Evolutionary conservation across 352 stramenopile species (phyloP).

Genomic region (Phytophthora tubulina): DNA sequence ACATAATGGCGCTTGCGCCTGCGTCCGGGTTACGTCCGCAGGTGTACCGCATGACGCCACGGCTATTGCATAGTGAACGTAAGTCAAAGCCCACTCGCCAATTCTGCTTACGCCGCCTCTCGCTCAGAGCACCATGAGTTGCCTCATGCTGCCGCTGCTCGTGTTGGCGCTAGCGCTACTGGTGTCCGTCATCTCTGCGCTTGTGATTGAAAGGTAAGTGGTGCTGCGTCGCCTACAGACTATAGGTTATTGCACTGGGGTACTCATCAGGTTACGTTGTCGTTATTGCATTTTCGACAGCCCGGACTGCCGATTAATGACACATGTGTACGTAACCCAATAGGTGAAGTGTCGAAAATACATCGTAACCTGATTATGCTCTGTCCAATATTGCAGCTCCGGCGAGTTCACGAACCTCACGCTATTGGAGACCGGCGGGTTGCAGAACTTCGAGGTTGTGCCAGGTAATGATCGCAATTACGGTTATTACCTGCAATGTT

Average conservation of each 20-base stretch:
- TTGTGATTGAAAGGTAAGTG: conserved; percentile 63
- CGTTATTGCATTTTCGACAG: conserved; percentile 40
- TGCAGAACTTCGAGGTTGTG: conserved; percentile 55
- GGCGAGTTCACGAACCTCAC: conserved; percentile 80
- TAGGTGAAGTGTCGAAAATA: background rate
- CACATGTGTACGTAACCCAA: conserved; percentile 66
- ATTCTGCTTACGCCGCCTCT: conserved; percentile 20
- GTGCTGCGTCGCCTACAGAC: background rate
- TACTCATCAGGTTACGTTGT: conserved; percentile 20
- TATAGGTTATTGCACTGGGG: background rate
- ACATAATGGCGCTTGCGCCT: conserved; percentile 30
- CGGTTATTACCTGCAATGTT: background rate
- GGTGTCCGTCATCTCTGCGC: conserved; percentile 28
- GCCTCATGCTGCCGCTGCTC: conserved; percentile 5
- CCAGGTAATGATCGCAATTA: conserved; percentile 36
- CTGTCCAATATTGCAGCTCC: conserved; percentile 42
- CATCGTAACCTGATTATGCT: conserved; percentile 9
- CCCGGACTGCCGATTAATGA: conserved; percentile 63
- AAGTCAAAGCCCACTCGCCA: conserved; percentile 23
- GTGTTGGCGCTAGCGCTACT: conserved; percentile 35
- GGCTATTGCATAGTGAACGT: conserved; percentile 22
- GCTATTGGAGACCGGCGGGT: conserved; percentile 42
- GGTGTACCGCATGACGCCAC: conserved; percentile 28
- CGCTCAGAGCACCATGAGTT: conserved; percentile 30
- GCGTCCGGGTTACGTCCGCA: conserved; percentile 18